Base-by-base conservation (phyloP, 2,329 filamentous ascomycete species). In the Neonectria coccinea region DNA sequence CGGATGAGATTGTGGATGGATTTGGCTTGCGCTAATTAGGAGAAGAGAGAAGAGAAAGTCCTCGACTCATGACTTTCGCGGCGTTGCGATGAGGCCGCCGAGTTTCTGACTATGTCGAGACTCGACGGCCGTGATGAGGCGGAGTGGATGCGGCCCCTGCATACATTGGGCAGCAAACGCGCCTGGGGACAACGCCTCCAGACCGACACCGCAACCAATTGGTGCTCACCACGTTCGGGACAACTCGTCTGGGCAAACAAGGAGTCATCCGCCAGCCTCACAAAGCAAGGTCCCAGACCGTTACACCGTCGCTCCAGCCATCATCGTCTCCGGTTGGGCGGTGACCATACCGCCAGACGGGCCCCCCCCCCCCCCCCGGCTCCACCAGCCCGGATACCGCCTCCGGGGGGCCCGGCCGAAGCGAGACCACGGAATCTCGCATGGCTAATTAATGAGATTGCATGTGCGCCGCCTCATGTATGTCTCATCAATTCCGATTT, bases 161-260 rank as follows among this genome's bases (percentile, higher is more conserved):
- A 71, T 61, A 39, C 36, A 59, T 72, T 69, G 68, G 70, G 70
- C 70, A 72, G 60, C 70, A 70, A 68, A 56, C 54, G 41, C 52
- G 36, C 54, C 54, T 29, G 52, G 27, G 29, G 39, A 54, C 51
- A 31, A 42, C 48, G 41, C 57, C 39, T 56, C 36, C 47, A 48
- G 51, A 44, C 41, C 44, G 20, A 31, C 58, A 45, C 55, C 39
- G 59, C n/a, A 57, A 41, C 68, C 68, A 70, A 70, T 70, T 44
- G 59, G 39, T 41, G 50, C 42, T 31, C 31, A 60, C 64, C 67
- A 69, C 67, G 67, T 69, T 45, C 50, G 44, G 44, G 11, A 52
- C 31, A 16, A 39, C n/a, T 50, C 29, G 48, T 22, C 36, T 18
- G 56, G 55, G 50, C 56, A 44, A 31, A 42, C 48, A 48, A 57